Conservation (phyloP, 768 basidiomycete genomes). For the Sarcomyxa edulis region DNA sequence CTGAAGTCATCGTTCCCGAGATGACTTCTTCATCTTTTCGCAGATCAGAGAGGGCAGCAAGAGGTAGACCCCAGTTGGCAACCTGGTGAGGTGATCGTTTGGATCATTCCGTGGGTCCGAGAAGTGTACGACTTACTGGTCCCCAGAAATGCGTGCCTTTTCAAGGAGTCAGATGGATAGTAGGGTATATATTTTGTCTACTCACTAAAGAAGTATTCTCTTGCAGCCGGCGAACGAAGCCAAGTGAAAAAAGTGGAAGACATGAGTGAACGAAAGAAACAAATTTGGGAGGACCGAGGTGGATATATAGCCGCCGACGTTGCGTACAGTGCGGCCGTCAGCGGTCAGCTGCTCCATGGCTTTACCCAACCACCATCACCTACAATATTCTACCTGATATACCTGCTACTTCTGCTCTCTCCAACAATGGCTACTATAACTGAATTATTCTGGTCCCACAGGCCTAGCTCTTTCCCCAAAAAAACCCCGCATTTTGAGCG, state of each 20-base stretch:
- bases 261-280: constrained; percentile 41
- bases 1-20: constrained; percentile 94
- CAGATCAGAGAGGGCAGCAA: constrained; percentile 90
- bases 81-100: constrained; percentile 53
- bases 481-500: no score
- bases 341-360: no score
- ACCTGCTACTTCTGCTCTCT: no score
- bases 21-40: constrained; percentile 94
- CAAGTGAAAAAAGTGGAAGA: constrained; percentile 83
- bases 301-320: no score
- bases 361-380: no score
- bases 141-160: constrained; percentile 98
- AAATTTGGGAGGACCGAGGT: no score
- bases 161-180: constrained; percentile 7
- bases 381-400: no score
- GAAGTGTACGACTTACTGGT: constrained; percentile 47
- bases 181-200: constrained; percentile 7
- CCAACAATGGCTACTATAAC: no score
- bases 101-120: no score
- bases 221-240: constrained; percentile 86
- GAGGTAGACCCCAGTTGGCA: constrained; percentile 97
- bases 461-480: no score
- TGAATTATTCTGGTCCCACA: no score
- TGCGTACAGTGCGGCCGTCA: no score
- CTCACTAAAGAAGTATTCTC: constrained; percentile 95